Evolutionary conservation across 306 rosid species (phyloP), one percentile per base, ranked within the genome.

Genomic region (Prunus fruticosa): DNA sequence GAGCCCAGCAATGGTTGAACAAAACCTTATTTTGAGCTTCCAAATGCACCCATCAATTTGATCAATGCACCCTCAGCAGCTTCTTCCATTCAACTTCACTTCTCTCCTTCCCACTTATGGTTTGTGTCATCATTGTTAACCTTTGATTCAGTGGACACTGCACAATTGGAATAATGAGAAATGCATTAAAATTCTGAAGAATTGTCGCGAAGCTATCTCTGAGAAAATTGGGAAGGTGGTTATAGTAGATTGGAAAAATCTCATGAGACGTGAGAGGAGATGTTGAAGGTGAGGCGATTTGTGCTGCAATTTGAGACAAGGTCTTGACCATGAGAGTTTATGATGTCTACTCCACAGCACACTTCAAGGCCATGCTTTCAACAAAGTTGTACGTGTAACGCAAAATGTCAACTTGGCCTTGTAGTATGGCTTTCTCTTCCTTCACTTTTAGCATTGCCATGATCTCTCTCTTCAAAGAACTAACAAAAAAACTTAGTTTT

Each of bases 1-100:
- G 34, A 25, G 8, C 34, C 15, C 43, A 38, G 43, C 43, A 38
- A 38, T 38, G 43, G 43, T 38, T 38, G 41, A 34, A 34, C 8
- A 34, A 34, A 34, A 34, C 41, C 41, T 34, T 34, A 34, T 34
- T 34, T 5, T 34, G 41, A 34, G 41, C 2, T 34, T 34, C 38
- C 38, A 5, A 32, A 5, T 5, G 38, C 38, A 32, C 38, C 1
- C 38, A 32, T 32, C 41, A 34, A 34, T 34, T 34, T 34, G 41
- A 34, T 34, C 41, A 34, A 34, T 34, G 41, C 41, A 34, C 79
- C 14, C 61, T 78, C 2, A 90, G 63, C 0, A 90, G 27, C 63
- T 83, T 57, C 67, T 87, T 81, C 92, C 96, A 90, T 3, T 92
- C 83, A 51, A 66, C 67, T 52, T 87, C 90, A 0, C 88, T 90